Evolutionary conservation across 768 basidiomycete species (phyloP), one percentile per base, ranked within the genome.

Genomic region (Tremella mesenterica): DNA sequence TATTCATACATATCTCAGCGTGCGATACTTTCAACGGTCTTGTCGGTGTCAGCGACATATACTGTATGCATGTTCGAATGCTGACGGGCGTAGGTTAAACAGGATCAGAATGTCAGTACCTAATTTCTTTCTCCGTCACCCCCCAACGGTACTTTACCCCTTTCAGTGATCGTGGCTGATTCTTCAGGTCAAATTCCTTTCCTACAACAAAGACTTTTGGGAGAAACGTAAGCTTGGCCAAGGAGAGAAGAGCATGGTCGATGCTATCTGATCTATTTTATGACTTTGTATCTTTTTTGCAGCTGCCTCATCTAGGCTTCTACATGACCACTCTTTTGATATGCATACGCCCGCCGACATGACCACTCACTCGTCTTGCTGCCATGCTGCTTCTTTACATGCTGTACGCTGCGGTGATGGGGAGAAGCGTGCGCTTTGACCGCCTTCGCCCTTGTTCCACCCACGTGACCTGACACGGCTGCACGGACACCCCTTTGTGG

Each of bases 41-140:
- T n/a, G n/a, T n/a, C n/a, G n/a, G 69, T 79, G 85, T 70, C 82
- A 79, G 33, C 78, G 43, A 23, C 43, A n/a, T 30, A 6, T 44
- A 6, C 25, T 34, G 38, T 14, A 10, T 29, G 3, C 25, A 49
- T 43, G 21, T 26, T 48, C 2, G 36, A 27, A 23, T 13, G 45
- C 39, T 44, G 51, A 44, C 33, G 16, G 12, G 7, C 26, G 9
- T 31, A 58, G 52, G 56, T 69, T 60, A 63, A 61, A 54, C 57
- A 63, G 44, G 64, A 69, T 65, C 82, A 90, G 74, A 81, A 81
- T 59, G 65, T 67, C 44, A 57, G 65, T 64, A 3, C n/a, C 7
- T 7, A 1, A 7, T 23, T 8, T 23, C 31, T 18, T 23, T 1
- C 5, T 27, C 2, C 28, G 27, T 25, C 7, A 18, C 14, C 34